Evolutionary conservation across 1,139 yeast species (phyloP).

Genomic region (Hansenula lynferdii): DNA sequence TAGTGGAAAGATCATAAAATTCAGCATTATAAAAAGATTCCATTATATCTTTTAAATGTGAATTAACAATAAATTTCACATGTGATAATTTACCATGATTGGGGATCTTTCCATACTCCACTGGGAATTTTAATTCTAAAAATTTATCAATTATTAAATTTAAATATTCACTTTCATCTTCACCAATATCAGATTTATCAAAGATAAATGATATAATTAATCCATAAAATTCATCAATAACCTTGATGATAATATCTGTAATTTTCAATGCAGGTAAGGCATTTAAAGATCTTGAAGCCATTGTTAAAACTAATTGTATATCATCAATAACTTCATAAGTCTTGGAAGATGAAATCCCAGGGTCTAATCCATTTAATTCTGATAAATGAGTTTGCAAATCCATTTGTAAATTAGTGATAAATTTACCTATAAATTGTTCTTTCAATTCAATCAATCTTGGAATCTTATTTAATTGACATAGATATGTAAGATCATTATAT

Average conservation of each 20-base stretch:
- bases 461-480: constrained; percentile 2
- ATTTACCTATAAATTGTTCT: constrained; percentile 10
- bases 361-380: constrained; percentile 12
- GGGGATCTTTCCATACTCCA: constrained; percentile 8
- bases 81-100: constrained; percentile 40
- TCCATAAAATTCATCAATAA: constrained; percentile 21
- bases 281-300: constrained; percentile 4
- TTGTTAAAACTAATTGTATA: constrained; percentile 9
- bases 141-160: constrained; percentile 15
- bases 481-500: constrained; percentile 16
- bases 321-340: constrained; percentile 10
- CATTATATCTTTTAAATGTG: constrained; percentile 64
- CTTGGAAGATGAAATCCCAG: constrained; percentile 9
- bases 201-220: constrained; percentile 18
- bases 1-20: constrained; percentile 63
- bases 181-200: constrained; percentile 19
- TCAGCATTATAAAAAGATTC: constrained; percentile 69
- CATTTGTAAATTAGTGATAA: constrained; percentile 8
- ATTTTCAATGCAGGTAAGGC: constrained; percentile 4
- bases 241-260: constrained; percentile 4
- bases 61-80: constrained; percentile 40
- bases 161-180: constrained; percentile 21
- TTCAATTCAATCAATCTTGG: constrained; percentile 11
- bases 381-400: constrained; percentile 4
- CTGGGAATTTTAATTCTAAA: constrained; percentile 10